Evolutionary conservation across 2,329 filamentous ascomycete genomes (phyloP), one percentile per base, ranked within the genome.

Genomic region (Colletotrichum viniferum): DNA sequence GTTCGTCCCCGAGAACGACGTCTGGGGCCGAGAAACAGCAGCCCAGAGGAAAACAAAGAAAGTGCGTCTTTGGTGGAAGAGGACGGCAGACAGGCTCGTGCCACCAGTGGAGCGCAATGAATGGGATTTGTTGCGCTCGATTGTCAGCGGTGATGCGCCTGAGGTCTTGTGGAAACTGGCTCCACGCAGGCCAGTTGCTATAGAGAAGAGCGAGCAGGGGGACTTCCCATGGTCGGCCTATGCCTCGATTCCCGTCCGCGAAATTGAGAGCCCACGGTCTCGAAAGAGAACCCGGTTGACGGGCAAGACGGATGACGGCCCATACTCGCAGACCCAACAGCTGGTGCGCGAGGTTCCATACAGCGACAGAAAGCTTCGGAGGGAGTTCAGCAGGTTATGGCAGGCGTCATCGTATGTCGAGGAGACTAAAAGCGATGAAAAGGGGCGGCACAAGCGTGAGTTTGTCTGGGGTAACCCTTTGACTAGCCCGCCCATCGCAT

Each of bases 91-190:
- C 14, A 89, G 87, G 74, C 76, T 91, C 8, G 83, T 90, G 78
- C 89, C 90, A n/a, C 92, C 92, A 0, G 73, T 93, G 18, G 85
- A 86, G 8, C 82, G 81, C 32, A 83, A 84, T 21, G 90, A 93
- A 79, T 93, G 90, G 90, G 85, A 92, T 16, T 79, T 87, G 16
- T 81, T 93, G n/a, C 82, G 82, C n/a, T 81, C 82, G 28, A 78
- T 93, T 43, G 85, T 85, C 4, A 77, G 79, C 9, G 90, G 88
- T 2, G 82, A 82, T 30, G 85, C 85, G 12, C 80, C 80, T 4
- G 78, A 79, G 63, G 74, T 77, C 5, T 81, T 85, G 36, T 88
- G 86, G 83, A 78, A 73, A 21, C 77, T 87, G 2, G 87, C 87
- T 26, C 56, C 77, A 2, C 81, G 85, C 36, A 81, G 87, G 32